Base-by-base conservation (phyloP, 495 filamentous ascomycete species). In the Penicillium canescens region DNA sequence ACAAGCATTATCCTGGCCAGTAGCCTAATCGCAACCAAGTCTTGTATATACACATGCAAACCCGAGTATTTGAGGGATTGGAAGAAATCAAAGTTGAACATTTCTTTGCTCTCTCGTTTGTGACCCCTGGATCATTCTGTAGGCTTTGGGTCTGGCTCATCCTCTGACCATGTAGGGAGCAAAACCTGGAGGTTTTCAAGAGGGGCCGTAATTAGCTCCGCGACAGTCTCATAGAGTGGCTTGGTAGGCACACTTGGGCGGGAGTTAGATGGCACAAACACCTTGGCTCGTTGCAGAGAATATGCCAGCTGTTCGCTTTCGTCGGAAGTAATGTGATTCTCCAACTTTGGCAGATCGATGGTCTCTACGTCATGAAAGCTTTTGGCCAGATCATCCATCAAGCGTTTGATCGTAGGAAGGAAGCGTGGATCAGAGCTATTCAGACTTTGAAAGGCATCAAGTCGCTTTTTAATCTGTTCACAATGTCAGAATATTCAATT, bases 281-380 rank as follows among this genome's bases (percentile, higher is more conserved):
- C 69, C 68, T 89, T 88, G 31, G 83, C 86, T 23, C 78, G 68
- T 12, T 66, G 73, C 50, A 87, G 86, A 42, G 71, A 76, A 20
- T 67, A 72, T 4, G 82, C 79, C 16, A 88, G 52, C 2, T 49
- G 26, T 33, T 69, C 64, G 6, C 77, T 81, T 12, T 72, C 68
- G 1, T 71, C 68, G 0, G 52, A 54, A 0, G 60, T 61, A 3
- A 88, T 54, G 0, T 61, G 56, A 12, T 70, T 56, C 59, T 88
- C 85, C 3, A 88, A 63, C 11, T 71, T 71, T 0, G 56, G 48
- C 9, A 85, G 77, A 2, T 88, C 84, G 7, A 76, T 59, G 3
- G 64, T 57, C 53, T 86, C 84, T 61, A 88, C 86, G 34, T 83
- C 77, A 31, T 72, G 62, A 60, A 88, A 83, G 67, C 88, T 86